Evolutionary conservation across 2,329 filamentous ascomycete species (phyloP).

Genomic region (Cercospora sp.): DNA sequence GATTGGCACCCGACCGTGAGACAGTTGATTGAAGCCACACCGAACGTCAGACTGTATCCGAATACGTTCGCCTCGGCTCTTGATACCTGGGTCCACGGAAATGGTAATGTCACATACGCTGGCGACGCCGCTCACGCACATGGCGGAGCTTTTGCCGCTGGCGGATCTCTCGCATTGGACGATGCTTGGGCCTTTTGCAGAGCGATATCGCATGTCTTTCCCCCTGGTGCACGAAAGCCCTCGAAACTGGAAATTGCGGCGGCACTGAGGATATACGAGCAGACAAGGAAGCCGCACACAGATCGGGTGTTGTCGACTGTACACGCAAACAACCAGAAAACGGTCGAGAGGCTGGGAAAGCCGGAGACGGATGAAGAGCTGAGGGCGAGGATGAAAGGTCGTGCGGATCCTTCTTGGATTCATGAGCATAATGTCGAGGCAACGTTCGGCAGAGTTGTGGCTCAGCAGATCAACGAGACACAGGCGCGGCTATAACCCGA

Average conservation of each 20-base stretch:
- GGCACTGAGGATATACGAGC: slow-evolving; percentile 40
- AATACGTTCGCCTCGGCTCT: slow-evolving; percentile 39
- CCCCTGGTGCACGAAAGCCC: slow-evolving; percentile 3
- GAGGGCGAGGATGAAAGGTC: slow-evolving; percentile 25
- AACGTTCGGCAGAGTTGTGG: background rate
- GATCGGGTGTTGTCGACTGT: slow-evolving; percentile 34
- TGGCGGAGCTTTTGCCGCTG: slow-evolving; percentile 43
- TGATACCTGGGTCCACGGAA: slow-evolving; percentile 35
- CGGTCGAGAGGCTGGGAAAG: slow-evolving; percentile 26
- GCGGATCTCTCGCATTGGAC: slow-evolving; percentile 44
- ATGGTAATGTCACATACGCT: slow-evolving; percentile 36
- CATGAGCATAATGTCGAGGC: slow-evolving; percentile 36
- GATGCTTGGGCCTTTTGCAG: slow-evolving; percentile 38
- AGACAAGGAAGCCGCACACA: slow-evolving; percentile 40
- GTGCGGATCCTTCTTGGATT: slow-evolving; percentile 31
- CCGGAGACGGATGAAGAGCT: slow-evolving; percentile 31
- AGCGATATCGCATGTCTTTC: slow-evolving; percentile 14
- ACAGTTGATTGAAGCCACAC: slow-evolving; percentile 37
- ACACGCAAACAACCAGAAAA: slow-evolving; percentile 29
- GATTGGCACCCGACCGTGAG: slow-evolving; percentile 39
- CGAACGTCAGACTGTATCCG: slow-evolving; percentile 39
- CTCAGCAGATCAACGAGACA: background rate
- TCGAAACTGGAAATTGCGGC: slow-evolving; percentile 5
- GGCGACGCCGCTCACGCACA: slow-evolving; percentile 45
- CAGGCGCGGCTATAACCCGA: background rate